Conservation (phyloP, 768 basidiomycete species). For the Boletellus ananiceps region DNA sequence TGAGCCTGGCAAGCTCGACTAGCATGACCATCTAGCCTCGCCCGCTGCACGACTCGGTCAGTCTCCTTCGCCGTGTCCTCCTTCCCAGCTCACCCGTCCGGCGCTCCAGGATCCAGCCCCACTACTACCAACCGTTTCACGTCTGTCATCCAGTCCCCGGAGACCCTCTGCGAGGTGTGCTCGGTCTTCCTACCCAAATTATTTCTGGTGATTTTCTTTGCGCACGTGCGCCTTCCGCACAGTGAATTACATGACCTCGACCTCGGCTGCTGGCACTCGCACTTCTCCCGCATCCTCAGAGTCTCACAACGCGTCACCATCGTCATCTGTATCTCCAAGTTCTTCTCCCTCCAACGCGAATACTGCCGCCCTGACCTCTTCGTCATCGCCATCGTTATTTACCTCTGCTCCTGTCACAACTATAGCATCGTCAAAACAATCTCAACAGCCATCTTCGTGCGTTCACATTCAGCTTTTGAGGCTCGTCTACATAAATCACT, state of each 20-base stretch:
- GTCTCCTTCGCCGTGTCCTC: not conserved
- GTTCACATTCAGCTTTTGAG: constrained; percentile 11
- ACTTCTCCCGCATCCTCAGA: constrained; percentile 4
- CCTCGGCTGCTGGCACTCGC: constrained; percentile 12
- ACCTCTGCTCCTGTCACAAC: constrained; percentile 10
- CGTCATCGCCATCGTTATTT: constrained; percentile 11
- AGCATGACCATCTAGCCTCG: constrained; percentile 22
- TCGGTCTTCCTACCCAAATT: not conserved
- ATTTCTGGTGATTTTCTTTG: constrained; percentile 7
- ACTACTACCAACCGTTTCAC: not conserved
- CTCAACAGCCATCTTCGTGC: constrained; percentile 20
- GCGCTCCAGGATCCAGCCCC: constrained; percentile 1
- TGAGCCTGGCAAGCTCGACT: not conserved
- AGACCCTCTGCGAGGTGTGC: constrained; percentile 4
- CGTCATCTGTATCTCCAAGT: constrained; percentile 5
- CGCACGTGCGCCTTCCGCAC: not conserved
- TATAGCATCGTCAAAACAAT: constrained; percentile 9
- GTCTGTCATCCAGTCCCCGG: not conserved
- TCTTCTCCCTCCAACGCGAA: not conserved
- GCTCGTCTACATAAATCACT: constrained; percentile 14
- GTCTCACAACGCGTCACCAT: constrained; percentile 9
- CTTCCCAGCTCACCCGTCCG: not conserved
- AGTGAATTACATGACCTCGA: constrained; percentile 21
- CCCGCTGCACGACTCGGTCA: constrained; percentile 12
- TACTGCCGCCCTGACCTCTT: not conserved